A percentile compares a stretch with the other conserved stretches of the same genome.
phyloP scores from a whole-genome alignment of 176 grass and related monocot genomes.

The Rhynchospora breviuscula region DNA sequence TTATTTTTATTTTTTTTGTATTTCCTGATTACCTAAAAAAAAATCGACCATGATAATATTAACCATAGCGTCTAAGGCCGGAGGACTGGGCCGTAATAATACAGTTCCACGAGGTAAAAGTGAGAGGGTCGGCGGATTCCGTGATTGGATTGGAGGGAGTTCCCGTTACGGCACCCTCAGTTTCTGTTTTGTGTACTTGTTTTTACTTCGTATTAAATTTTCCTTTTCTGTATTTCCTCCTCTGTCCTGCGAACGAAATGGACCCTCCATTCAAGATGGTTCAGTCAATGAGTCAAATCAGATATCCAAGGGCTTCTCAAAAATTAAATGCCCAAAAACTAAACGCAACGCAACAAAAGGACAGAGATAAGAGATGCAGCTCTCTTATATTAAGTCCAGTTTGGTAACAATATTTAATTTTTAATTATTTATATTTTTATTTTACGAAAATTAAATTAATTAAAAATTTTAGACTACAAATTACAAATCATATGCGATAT shows the following conservation, averaged over 20 bases:
- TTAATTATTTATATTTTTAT: too few relatives aligned
- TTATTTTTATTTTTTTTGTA: too few relatives aligned
- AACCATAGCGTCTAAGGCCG: not conserved
- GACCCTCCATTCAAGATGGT: not conserved
- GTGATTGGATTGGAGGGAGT: constrained; percentile 16
- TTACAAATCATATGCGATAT: too few relatives aligned
- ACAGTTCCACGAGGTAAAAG: not conserved
- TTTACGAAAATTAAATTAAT: too few relatives aligned
- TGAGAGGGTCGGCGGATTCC: constrained; percentile 14
- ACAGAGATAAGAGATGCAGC: not conserved
- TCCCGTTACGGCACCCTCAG: constrained; percentile 23
- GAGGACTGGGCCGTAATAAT: not conserved
- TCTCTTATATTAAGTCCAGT: too few relatives aligned
- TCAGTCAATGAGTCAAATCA: not conserved
- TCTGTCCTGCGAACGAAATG: not conserved
- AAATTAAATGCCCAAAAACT: not conserved
- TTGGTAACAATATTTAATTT: too few relatives aligned
- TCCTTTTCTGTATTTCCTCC: not conserved
- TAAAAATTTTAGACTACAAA: too few relatives aligned
- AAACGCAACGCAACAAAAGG: not conserved
- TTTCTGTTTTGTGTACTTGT: constrained; percentile 22
- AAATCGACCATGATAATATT: not conserved
- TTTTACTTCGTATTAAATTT: not conserved
- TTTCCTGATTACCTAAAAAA: not conserved
- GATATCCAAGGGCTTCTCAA: not conserved